A percentile compares a stretch with the other conserved stretches of the same genome.
phyloP scores from a whole-genome alignment of 306 rosid genomes.

The Dryas alaskensis region DNA sequence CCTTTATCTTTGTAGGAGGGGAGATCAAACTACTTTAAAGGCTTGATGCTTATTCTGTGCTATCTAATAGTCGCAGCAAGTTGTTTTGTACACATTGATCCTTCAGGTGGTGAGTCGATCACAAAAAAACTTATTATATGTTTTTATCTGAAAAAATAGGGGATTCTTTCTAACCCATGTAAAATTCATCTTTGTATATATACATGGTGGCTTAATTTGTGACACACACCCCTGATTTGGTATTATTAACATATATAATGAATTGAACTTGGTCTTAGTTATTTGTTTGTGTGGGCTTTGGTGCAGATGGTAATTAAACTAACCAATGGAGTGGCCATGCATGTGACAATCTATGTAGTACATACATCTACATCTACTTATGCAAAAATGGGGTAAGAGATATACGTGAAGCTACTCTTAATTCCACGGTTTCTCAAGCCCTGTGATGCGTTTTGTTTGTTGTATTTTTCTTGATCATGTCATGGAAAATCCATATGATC shows the following conservation, averaged over 20 bases:
- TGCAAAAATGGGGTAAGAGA: neutral
- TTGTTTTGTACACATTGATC: conserved; percentile 85
- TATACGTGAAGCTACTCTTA: neutral
- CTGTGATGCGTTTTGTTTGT: neutral
- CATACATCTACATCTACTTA: neutral
- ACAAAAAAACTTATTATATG: neutral
- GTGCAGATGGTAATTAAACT: conserved; percentile 24
- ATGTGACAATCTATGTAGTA: neutral
- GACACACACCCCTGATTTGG: neutral
- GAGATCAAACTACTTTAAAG: conserved; percentile 84
- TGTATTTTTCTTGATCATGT: neutral
- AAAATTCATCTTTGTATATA: neutral
- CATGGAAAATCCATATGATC: conserved; percentile 19
- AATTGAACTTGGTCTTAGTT: neutral
- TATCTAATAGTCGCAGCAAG: conserved; percentile 95
- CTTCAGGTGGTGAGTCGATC: conserved; percentile 60
- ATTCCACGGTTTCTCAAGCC: neutral
- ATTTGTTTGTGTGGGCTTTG: neutral
- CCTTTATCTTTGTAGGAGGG: conserved; percentile 65
- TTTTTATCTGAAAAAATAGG: neutral
- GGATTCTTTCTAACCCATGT: neutral
- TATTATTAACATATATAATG: neutral
- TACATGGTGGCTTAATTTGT: neutral
- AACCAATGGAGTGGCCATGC: neutral
- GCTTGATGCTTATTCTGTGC: conserved; percentile 90